A percentile compares a stretch with the other conserved stretches of the same genome.
Conservation (phyloP, 202 grass and related monocot genomes). For the Elaeis oleifera region DNA sequence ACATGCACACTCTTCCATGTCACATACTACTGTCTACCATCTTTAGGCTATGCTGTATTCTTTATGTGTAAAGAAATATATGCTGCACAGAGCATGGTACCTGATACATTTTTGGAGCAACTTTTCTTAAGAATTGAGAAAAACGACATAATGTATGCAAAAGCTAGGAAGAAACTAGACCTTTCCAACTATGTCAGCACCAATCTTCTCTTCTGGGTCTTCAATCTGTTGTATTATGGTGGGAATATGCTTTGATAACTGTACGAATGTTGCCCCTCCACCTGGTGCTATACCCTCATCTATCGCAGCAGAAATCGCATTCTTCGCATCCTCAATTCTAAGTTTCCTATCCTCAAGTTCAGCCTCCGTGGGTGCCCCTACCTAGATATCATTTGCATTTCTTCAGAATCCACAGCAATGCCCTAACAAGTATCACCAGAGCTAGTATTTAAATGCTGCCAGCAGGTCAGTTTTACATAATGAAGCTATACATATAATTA, state of each 20-base stretch:
- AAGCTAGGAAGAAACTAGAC: slow-evolving; percentile 24
- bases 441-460: background rate
- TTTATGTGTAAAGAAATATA: too few species aligned
- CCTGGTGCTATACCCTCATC: slow-evolving; percentile 88
- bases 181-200: slow-evolving; percentile 79
- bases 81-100: too few species aligned
- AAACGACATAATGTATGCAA: too few species aligned
- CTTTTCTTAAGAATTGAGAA: too few species aligned
- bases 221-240: slow-evolving; percentile 47
- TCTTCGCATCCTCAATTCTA: slow-evolving; percentile 94
- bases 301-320: slow-evolving; percentile 89
- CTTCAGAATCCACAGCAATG: slow-evolving; percentile 18
- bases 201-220: slow-evolving; percentile 82
- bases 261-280: slow-evolving; percentile 61
- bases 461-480: too few species aligned
- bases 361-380: slow-evolving; percentile 78
- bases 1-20: too few species aligned
- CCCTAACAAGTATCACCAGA: background rate
- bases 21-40: too few species aligned
- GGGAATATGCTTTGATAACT: slow-evolving; percentile 73
- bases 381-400: slow-evolving; percentile 52
- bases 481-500: too few species aligned
- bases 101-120: too few species aligned
- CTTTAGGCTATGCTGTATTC: too few species aligned
- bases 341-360: slow-evolving; percentile 94